Base-by-base conservation (phyloP, 2,329 filamentous ascomycete genomes). In the Cladosporium sp. region DNA sequence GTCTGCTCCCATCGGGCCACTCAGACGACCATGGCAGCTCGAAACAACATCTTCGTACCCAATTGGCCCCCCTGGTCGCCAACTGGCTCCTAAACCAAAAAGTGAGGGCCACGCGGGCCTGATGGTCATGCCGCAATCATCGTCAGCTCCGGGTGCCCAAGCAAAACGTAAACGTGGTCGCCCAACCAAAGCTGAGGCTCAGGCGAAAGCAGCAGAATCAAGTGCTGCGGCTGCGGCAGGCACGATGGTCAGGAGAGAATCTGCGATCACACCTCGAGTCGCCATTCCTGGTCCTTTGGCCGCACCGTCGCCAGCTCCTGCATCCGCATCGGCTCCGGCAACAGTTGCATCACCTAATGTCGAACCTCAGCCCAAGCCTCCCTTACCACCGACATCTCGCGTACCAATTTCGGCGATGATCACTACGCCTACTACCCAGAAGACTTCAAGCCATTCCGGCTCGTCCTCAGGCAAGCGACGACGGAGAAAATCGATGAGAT, bases 111-210 rank as follows among this genome's bases (percentile, higher is more conserved):
- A 56, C 5, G 17, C 42, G 4, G 54, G 54, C 9, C n/a, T 56
- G 30, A 34, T 56, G 42, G 42, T 34, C 19, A 45, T 56, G 34
- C 40, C 59, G 1, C 67, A 68, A 36, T 52, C 66, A 17, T 63
- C 67, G 28, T 54, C 67, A 20, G 63, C 62, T 22, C 30, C 54
- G 28, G 54, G 54, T 20, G 69, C 22, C 11, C 54, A 56, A 71
- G 43, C 68, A 61, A 79, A 78, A 64, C 76, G 78, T 63, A 79
- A 78, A 65, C 72, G 78, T 55, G 78, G 78, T 30, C 70, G 78
- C 56, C 78, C 78, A 7, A 78, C 77, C 3, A 80, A 79, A 61
- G 76, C 75, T 58, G 76, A 79, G 64, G 73, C 75, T 39, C 73
- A 78, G 59, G 73, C 74, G 56, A 76, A 75, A 66, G 75, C 73